phyloP scores from a whole-genome alignment of 169 alveolate genomes.

The Eimeria sp. region DNA sequence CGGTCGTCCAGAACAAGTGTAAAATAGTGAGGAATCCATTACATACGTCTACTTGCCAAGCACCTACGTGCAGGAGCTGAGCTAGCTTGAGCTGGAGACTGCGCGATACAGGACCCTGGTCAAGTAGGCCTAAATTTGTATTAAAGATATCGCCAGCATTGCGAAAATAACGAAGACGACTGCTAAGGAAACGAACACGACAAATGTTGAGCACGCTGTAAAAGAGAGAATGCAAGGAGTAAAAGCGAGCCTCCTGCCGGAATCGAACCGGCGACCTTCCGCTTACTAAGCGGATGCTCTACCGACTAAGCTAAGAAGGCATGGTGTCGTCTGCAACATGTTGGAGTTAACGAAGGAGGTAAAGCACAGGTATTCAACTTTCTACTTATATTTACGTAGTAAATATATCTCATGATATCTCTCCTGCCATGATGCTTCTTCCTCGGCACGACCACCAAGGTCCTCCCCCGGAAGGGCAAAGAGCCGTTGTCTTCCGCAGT shows the following conservation, averaged over 20 bases:
- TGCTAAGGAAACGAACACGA: too few relatives aligned
- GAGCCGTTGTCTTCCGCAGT: background rate
- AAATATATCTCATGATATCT: background rate
- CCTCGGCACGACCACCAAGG: background rate
- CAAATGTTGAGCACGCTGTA: background rate
- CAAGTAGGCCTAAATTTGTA: too few relatives aligned
- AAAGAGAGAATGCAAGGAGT: slow-evolving; percentile 71
- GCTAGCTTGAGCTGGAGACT: too few relatives aligned
- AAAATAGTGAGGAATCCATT: background rate
- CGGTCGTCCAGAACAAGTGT: background rate
- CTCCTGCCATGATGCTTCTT: background rate
- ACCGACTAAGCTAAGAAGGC: slow-evolving; percentile 91
- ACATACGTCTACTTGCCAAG: too few relatives aligned
- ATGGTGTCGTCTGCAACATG: background rate
- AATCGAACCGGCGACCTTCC: slow-evolving; percentile 92
- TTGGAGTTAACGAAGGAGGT: background rate
- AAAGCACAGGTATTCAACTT: background rate
- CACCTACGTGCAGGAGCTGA: too few relatives aligned
- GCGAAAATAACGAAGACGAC: too few relatives aligned
- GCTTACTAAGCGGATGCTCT: slow-evolving; percentile 94
- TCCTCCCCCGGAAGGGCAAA: background rate
- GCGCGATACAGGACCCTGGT: too few relatives aligned
- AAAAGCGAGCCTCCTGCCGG: slow-evolving; percentile 88
- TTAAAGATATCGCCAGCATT: too few relatives aligned
- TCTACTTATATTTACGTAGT: background rate